Evolutionary conservation across 2,329 filamentous ascomycete species (phyloP).

Genomic region (Acarospora socialis): DNA sequence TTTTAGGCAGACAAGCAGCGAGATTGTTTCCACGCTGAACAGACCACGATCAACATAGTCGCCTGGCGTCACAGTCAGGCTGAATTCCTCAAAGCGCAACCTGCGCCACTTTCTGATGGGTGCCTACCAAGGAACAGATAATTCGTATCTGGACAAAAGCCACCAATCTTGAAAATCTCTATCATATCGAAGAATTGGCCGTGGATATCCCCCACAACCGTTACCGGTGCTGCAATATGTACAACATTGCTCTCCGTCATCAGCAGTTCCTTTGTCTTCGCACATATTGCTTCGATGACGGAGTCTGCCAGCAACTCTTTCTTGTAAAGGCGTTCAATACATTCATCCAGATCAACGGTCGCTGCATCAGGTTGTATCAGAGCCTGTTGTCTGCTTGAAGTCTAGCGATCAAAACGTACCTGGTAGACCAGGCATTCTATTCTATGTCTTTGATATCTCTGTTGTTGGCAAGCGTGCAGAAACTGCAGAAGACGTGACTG

Average conservation of each 20-base stretch:
- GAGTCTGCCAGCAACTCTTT: slow-evolving; percentile 95
- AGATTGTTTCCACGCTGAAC: slow-evolving; percentile 98
- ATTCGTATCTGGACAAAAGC: slow-evolving; percentile 94
- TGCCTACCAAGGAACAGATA: slow-evolving; percentile 80
- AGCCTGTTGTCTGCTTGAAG: slow-evolving; percentile 5
- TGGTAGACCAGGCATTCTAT: slow-evolving; percentile 33
- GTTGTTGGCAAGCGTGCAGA: no score
- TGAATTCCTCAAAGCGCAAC: background rate
- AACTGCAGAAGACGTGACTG: no score
- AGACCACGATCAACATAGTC: slow-evolving; percentile 98
- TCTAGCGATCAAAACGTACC: slow-evolving; percentile 19
- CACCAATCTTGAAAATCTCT: slow-evolving; percentile 97
- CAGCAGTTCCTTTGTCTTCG: slow-evolving; percentile 94
- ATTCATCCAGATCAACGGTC: slow-evolving; percentile 96
- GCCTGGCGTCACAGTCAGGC: slow-evolving; percentile 36
- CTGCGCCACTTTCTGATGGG: background rate
- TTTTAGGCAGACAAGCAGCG: slow-evolving; percentile 91
- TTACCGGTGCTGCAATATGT: slow-evolving; percentile 87
- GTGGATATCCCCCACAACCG: slow-evolving; percentile 95
- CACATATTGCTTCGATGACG: slow-evolving; percentile 97
- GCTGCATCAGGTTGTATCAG: no score
- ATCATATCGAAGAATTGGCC: slow-evolving; percentile 98
- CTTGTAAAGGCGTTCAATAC: slow-evolving; percentile 90
- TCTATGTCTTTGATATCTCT: no score
- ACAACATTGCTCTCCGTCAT: slow-evolving; percentile 99